Percentiles rank a stretch among this genome's conserved stretches.
Conservation (phyloP, 768 basidiomycete species). For the Tulasnella sp. region DNA sequence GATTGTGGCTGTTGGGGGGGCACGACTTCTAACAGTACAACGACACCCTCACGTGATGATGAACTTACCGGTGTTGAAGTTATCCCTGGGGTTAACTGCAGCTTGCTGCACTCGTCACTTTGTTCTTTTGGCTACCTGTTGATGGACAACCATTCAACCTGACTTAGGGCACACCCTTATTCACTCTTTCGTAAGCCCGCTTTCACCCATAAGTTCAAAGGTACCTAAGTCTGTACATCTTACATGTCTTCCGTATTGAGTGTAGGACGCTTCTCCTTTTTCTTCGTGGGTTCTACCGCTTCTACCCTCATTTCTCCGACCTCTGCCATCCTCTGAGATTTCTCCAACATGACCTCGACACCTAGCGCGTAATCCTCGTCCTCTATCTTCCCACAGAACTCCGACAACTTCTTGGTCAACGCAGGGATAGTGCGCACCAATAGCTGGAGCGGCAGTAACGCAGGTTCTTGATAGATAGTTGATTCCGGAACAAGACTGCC, state of each 20-base stretch:
- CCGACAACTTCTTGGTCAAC: not conserved
- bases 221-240: too few relatives aligned
- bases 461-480: too few relatives aligned
- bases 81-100: slow-evolving; percentile 47
- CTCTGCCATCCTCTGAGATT: not conserved
- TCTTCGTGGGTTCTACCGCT: not conserved
- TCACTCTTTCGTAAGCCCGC: too few relatives aligned
- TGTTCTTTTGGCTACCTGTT: too few relatives aligned
- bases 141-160: too few relatives aligned
- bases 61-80: slow-evolving; percentile 48
- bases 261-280: not conserved
- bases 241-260: not conserved
- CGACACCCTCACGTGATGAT: slow-evolving; percentile 29
- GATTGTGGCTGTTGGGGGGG: slow-evolving; percentile 73
- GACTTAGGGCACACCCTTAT: too few relatives aligned
- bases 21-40: not conserved
- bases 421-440: too few relatives aligned
- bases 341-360: not conserved
- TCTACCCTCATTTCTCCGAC: too few relatives aligned
- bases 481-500: too few relatives aligned
- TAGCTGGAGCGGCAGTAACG: too few relatives aligned
- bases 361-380: not conserved
- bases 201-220: too few relatives aligned
- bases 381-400: not conserved
- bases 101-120: too few relatives aligned